These are phyloP conservation scores for Fusarium hainanense DNA, from an alignment of 2,329 filamentous ascomycete species.

Conservation along the genomic window DNA sequence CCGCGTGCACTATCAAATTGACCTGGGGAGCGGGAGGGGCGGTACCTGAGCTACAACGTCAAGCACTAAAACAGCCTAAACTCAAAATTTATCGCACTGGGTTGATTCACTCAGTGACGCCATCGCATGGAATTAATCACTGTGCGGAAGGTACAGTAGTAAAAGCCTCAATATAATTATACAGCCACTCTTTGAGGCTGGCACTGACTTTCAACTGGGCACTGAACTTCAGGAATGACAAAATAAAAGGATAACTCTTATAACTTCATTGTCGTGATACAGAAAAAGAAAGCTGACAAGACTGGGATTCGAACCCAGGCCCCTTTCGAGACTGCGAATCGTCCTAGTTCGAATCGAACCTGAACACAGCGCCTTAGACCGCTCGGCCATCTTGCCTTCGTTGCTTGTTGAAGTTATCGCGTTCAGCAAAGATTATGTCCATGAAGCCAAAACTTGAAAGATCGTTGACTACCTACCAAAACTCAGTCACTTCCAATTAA, in stretches of 20 bases:
- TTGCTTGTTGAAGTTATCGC: not conserved
- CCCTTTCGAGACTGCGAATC: slow-evolving; percentile 42
- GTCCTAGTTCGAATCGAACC: slow-evolving; percentile 32
- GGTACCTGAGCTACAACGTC: slow-evolving; percentile 31
- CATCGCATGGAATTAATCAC: slow-evolving; percentile 1
- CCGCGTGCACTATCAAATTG: slow-evolving; percentile 22
- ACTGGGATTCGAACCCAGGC: slow-evolving; percentile 42
- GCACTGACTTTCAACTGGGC: not conserved
- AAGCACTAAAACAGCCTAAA: slow-evolving; percentile 8
- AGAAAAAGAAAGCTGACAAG: slow-evolving; percentile 16
- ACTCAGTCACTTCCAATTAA: not conserved
- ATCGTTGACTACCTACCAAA: not conserved
- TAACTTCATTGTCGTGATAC: rapidly evolving
- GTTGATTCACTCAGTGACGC: slow-evolving; percentile 13
- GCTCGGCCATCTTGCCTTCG: slow-evolving; percentile 33
- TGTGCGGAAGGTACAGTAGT: not conserved
- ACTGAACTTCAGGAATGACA: not conserved
- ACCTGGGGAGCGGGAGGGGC: slow-evolving; percentile 20
- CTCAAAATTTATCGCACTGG: slow-evolving; percentile 26
- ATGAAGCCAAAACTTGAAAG: not conserved
- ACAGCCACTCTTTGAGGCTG: not conserved
- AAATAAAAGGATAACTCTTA: not conserved
- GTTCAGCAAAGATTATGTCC: not conserved
- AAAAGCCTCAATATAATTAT: not conserved
- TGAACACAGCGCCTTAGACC: slow-evolving; percentile 43